Evolutionary conservation across 106 monocot species (phyloP).

Genomic region (Dendrobium officinale): DNA sequence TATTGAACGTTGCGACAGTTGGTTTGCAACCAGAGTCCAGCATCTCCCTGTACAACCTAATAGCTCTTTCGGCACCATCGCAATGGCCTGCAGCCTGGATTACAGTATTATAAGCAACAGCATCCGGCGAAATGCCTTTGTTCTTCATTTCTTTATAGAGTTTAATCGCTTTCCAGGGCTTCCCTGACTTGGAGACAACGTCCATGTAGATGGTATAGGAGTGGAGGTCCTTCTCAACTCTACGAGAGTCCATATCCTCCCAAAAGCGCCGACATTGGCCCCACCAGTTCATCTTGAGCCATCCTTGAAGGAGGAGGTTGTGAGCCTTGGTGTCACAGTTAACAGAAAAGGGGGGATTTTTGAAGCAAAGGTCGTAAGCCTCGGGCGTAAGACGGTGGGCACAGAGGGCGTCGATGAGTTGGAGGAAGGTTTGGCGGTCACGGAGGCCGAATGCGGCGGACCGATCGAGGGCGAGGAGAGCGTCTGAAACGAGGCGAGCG

Average conservation of each 20-base stretch:
- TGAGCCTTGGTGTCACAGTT: slow-evolving; percentile 52
- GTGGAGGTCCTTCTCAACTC: slow-evolving; percentile 61
- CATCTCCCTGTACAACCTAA: slow-evolving; percentile 69
- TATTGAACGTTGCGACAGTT: slow-evolving; percentile 57
- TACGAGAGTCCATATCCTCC: slow-evolving; percentile 44
- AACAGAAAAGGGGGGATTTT: slow-evolving; percentile 26
- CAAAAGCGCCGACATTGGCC: slow-evolving; percentile 48
- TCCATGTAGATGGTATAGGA: slow-evolving; percentile 86
- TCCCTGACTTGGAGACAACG: slow-evolving; percentile 58
- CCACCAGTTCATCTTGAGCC: slow-evolving; percentile 59
- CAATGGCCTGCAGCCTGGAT: slow-evolving; percentile 55
- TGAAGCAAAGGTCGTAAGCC: slow-evolving; percentile 52
- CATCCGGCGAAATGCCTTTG: slow-evolving; percentile 35
- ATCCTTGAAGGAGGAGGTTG: slow-evolving; percentile 83
- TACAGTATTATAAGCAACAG: slow-evolving; percentile 66
- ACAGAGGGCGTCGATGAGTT: slow-evolving; percentile 78
- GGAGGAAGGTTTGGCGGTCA: slow-evolving; percentile 34
- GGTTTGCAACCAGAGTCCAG: slow-evolving; percentile 52
- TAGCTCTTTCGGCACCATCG: slow-evolving; percentile 52
- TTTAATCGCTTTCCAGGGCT: slow-evolving; percentile 65
- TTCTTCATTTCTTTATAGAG: slow-evolving; percentile 61
- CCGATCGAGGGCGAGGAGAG: slow-evolving; percentile 22
- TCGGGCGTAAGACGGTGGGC: slow-evolving; percentile 54
- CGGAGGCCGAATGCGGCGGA: slow-evolving; percentile 27
- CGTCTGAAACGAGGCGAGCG: slow-evolving; percentile 45